Conservation (phyloP, 805 yeast genomes). For the Wickerhamomyces mucosus region DNA sequence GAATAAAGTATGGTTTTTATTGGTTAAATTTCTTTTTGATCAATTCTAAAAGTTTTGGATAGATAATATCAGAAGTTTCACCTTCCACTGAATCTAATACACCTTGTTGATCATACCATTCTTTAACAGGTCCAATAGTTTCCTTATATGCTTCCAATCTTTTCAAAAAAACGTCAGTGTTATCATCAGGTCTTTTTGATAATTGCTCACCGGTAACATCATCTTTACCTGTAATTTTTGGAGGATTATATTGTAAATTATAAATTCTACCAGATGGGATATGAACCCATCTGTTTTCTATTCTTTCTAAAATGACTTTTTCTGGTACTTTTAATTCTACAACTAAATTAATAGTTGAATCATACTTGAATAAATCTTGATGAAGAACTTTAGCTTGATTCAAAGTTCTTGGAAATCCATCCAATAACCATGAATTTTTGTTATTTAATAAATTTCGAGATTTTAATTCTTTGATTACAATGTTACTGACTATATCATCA, state of each 20-base stretch:
- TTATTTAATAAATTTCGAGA: conserved; percentile 31
- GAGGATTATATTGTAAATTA: conserved; percentile 82
- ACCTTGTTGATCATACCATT: conserved; percentile 42
- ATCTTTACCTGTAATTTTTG: conserved; percentile 70
- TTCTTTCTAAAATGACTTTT: conserved; percentile 68
- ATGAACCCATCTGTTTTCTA: conserved; percentile 82
- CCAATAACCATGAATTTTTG: conserved; percentile 60
- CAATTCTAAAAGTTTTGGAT: conserved; percentile 50
- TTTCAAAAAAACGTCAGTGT: conserved; percentile 57
- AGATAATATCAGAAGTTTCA: conserved; percentile 74
- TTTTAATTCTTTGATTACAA: conserved; percentile 44
- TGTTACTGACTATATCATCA: conserved; percentile 52
- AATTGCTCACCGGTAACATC: conserved; percentile 87
- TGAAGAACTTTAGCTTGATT: conserved; percentile 61
- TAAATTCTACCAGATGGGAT: conserved; percentile 78
- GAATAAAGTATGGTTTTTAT: too few species aligned
- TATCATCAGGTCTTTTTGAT: conserved; percentile 75
- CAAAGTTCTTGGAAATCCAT: conserved; percentile 85
- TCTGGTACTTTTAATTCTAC: conserved; percentile 85
- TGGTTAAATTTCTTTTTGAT: conserved; percentile 24
- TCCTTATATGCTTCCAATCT: conserved; percentile 55
- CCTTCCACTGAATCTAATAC: conserved; percentile 56
- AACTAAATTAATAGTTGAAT: conserved; percentile 56
- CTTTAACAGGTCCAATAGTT: conserved; percentile 54
- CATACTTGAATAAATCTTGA: conserved; percentile 25